A percentile compares a stretch with the other conserved stretches of the same genome.
These are phyloP conservation scores for Cadophora malorum DNA, from an alignment of 2,329 filamentous ascomycete genomes.

Conservation along the genomic window DNA sequence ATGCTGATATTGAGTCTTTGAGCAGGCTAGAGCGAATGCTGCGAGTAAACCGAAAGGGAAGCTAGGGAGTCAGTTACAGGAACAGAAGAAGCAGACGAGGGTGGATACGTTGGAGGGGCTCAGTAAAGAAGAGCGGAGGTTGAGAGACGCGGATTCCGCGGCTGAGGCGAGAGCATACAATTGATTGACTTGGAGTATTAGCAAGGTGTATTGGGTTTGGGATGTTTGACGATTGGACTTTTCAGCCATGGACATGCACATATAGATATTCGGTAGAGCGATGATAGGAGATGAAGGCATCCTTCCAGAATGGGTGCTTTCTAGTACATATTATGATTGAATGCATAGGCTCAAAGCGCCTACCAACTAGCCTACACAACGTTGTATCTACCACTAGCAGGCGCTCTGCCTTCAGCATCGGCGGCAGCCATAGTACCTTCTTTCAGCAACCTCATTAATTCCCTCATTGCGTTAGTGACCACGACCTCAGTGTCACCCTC, in stretches of 20 bases:
- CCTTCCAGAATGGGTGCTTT: neutral
- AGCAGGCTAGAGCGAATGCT: conserved; percentile 40
- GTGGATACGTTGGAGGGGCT: conserved; percentile 70
- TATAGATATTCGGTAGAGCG: neutral
- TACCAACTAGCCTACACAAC: conserved; percentile 65
- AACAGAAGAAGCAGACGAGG: conserved; percentile 77
- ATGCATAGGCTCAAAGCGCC: conserved; percentile 4
- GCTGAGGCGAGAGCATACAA: conserved; percentile 64
- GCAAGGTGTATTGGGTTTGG: neutral
- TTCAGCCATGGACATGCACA: conserved; percentile 2
- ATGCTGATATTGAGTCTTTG: neutral
- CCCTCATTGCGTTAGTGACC: conserved; percentile 87
- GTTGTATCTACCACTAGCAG: conserved; percentile 82
- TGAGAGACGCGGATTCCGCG: conserved; percentile 70
- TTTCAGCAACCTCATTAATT: conserved; percentile 85
- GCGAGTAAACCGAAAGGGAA: conserved; percentile 63
- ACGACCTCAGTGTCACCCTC: conserved; percentile 95
- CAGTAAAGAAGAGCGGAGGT: conserved; percentile 66
- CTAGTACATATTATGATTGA: conserved; percentile 16
- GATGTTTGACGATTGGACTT: neutral
- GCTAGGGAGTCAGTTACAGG: conserved; percentile 71
- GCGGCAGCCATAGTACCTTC: conserved; percentile 90
- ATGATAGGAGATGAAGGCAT: neutral
- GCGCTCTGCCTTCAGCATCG: conserved; percentile 82
- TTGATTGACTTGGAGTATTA: conserved; percentile 44